Conservation (phyloP, 352 stramenopile species). For the Phytophthora ramorum region DNA sequence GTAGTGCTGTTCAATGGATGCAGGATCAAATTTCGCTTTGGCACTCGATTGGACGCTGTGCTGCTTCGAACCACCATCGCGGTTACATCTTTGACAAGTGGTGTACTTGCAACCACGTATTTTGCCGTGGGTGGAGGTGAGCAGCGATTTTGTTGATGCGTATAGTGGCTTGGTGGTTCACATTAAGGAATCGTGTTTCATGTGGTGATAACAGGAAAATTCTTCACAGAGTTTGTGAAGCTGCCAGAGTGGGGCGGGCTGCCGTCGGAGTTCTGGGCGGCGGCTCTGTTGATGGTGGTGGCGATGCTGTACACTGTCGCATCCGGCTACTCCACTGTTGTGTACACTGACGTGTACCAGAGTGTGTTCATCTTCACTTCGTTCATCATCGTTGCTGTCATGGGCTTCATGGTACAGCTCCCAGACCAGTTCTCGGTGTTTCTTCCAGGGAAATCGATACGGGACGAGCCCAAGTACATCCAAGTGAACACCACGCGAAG, state of each 20-base stretch:
- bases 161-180: neutral
- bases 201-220: conserved; percentile 52
- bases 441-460: conserved; percentile 47
- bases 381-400: conserved; percentile 65
- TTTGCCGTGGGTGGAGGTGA: conserved; percentile 75
- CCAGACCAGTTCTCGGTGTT: conserved; percentile 69
- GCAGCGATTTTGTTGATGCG: neutral
- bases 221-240: conserved; percentile 79
- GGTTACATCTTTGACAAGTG: conserved; percentile 69
- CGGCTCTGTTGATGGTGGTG: conserved; percentile 66
- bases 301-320: conserved; percentile 78
- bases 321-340: conserved; percentile 74
- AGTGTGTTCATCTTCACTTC: conserved; percentile 85
- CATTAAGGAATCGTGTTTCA: too few relatives aligned
- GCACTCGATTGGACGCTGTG: conserved; percentile 52
- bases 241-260: conserved; percentile 64
- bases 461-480: conserved; percentile 48
- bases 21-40: conserved; percentile 88
- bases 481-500: conserved; percentile 55
- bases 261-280: conserved; percentile 77
- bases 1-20: neutral
- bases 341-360: conserved; percentile 88
- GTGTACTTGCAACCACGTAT: conserved; percentile 75
- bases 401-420: conserved; percentile 65
- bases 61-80: conserved; percentile 75